Conservation (phyloP, 192 early-diverging fungal genomes). For the Spizellomyces punctatus region DNA sequence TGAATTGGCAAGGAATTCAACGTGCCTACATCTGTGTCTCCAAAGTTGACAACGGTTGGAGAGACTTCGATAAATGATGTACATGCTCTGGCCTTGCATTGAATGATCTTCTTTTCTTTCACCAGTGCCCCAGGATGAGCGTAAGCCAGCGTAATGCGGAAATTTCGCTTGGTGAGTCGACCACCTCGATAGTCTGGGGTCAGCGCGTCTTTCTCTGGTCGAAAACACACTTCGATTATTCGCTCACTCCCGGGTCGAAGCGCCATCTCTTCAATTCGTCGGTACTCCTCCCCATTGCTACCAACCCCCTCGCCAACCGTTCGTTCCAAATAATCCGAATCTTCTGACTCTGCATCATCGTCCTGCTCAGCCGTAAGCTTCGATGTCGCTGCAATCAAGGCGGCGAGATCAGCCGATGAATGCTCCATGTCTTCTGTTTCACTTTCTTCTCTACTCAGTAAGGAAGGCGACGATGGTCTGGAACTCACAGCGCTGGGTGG, state of each 20-base stretch:
- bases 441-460: background rate
- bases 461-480: slow-evolving; percentile 47
- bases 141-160: slow-evolving; percentile 38
- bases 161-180: slow-evolving; percentile 43
- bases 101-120: slow-evolving; percentile 76
- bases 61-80: slow-evolving; percentile 89
- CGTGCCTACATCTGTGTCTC: slow-evolving; percentile 92
- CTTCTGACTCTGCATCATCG: slow-evolving; percentile 45
- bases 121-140: slow-evolving; percentile 41
- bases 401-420: slow-evolving; percentile 15
- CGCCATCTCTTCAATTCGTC: slow-evolving; percentile 84
- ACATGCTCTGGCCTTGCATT: slow-evolving; percentile 89
- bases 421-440: background rate
- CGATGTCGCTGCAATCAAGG: slow-evolving; percentile 27
- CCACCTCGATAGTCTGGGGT: slow-evolving; percentile 72
- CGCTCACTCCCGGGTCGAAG: slow-evolving; percentile 84
- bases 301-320: slow-evolving; percentile 40
- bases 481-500: slow-evolving; percentile 51
- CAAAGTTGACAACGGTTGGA: slow-evolving; percentile 89
- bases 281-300: slow-evolving; percentile 50
- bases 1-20: slow-evolving; percentile 83
- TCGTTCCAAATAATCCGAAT: slow-evolving; percentile 23
- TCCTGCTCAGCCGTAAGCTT: slow-evolving; percentile 1
- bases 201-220: slow-evolving; percentile 65
- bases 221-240: slow-evolving; percentile 78